Percentiles rank a stretch among this genome's conserved stretches.
phyloP scores from a whole-genome alignment of 2,329 filamentous ascomycete species.

The Nemania abortiva region DNA sequence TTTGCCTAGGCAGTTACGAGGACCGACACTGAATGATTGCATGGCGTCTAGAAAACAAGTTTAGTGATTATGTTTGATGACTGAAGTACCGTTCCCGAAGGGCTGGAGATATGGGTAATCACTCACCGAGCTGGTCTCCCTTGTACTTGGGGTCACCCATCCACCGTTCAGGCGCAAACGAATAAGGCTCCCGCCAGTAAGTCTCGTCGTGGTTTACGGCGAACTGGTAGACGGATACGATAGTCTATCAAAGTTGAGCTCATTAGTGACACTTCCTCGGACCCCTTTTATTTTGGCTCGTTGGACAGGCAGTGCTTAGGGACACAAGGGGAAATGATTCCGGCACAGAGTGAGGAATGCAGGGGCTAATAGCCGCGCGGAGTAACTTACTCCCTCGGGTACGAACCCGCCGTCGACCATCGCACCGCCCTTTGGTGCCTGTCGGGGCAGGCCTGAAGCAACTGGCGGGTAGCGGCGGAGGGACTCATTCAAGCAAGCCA shows the following conservation, averaged over 20 bases:
- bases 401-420: slow-evolving; percentile 44
- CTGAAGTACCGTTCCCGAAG: too few species aligned
- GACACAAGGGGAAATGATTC: neutral
- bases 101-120: too few species aligned
- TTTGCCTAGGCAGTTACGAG: slow-evolving; percentile 56
- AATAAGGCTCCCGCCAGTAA: slow-evolving; percentile 54
- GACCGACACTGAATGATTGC: slow-evolving; percentile 55
- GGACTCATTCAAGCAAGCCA: slow-evolving; percentile 57
- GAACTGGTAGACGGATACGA: slow-evolving; percentile 54
- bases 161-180: slow-evolving; percentile 57
- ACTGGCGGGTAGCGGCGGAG: slow-evolving; percentile 57
- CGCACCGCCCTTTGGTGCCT: slow-evolving; percentile 42
- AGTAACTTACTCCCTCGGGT: slow-evolving; percentile 42
- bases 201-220: slow-evolving; percentile 52
- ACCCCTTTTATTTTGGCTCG: neutral
- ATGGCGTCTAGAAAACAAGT: slow-evolving; percentile 43
- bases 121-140: slow-evolving; percentile 49
- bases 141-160: slow-evolving; percentile 48
- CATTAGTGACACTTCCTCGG: neutral
- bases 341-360: too few species aligned
- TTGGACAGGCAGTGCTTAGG: neutral
- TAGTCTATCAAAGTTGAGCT: slow-evolving; percentile 43
- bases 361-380: neutral
- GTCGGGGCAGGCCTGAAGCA: slow-evolving; percentile 40
- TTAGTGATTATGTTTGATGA: slow-evolving; percentile 19